A percentile compares a stretch with the other conserved stretches of the same genome.
Evolutionary conservation across 345 rosid species (phyloP).

Genomic region (Boechera divaricarpa): DNA sequence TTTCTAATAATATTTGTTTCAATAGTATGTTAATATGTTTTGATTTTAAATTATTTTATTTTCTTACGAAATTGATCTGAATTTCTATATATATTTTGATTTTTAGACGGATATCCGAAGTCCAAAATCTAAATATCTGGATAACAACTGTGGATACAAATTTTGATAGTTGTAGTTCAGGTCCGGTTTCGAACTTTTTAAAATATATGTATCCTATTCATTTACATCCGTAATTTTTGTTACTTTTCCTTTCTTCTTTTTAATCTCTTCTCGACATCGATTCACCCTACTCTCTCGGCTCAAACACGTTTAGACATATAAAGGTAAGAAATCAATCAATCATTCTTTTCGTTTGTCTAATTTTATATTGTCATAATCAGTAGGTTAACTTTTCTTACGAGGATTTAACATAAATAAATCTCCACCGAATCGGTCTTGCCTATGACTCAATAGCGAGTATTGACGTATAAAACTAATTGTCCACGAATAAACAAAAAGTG

Average conservation of each 20-base stretch:
- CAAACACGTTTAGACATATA: constrained; percentile 21
- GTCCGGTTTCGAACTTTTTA: too few relatives aligned
- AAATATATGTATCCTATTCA: background rate
- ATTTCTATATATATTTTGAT: too few relatives aligned
- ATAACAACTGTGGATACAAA: too few relatives aligned
- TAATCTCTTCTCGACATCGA: background rate
- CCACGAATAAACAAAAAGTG: constrained; percentile 34
- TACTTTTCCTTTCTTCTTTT: background rate
- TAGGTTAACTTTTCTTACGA: background rate
- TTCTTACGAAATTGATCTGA: background rate
- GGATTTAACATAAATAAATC: constrained; percentile 2
- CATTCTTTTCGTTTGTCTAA: constrained; percentile 27
- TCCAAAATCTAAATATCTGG: too few relatives aligned
- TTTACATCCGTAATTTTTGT: background rate
- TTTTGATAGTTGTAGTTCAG: too few relatives aligned
- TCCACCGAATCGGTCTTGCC: constrained; percentile 28
- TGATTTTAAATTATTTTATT: background rate
- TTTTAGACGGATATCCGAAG: too few relatives aligned
- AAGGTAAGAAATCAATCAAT: background rate
- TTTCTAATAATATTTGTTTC: background rate
- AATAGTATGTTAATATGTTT: background rate
- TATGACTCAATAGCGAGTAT: background rate
- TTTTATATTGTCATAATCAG: background rate
- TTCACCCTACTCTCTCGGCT: constrained; percentile 32
- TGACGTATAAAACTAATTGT: constrained; percentile 27